Percentiles rank a stretch among this genome's conserved stretches.
Evolutionary conservation across 352 stramenopile genomes (phyloP).

Genomic region (Phytophthora lateralis): DNA sequence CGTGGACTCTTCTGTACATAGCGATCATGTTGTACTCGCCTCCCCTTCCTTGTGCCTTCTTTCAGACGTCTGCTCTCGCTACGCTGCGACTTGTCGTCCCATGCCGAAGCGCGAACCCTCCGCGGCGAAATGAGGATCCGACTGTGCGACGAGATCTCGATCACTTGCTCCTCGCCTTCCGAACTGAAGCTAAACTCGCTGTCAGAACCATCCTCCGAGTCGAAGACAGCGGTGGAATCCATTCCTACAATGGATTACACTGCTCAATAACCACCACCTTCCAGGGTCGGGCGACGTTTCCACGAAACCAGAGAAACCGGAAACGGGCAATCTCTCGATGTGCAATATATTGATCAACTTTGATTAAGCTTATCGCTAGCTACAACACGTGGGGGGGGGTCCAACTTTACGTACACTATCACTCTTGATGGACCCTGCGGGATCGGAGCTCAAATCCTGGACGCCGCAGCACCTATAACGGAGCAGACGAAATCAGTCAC

Average conservation of each 20-base stretch:
- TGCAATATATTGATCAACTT: conserved; percentile 4
- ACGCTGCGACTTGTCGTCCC: conserved; percentile 16
- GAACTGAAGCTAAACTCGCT: conserved; percentile 30
- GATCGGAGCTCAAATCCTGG: conserved; percentile 20
- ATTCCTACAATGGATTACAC: conserved; percentile 23
- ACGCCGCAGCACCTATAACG: conserved; percentile 15
- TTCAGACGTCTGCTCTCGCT: neutral
- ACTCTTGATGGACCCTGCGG: neutral
- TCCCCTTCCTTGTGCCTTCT: conserved; percentile 2
- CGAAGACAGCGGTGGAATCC: conserved; percentile 21
- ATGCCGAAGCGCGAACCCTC: conserved; percentile 23
- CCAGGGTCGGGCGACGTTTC: conserved; percentile 28
- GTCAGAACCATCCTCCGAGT: conserved; percentile 18
- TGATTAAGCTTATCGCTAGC: conserved; percentile 1
- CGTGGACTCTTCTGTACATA: conserved; percentile 1
- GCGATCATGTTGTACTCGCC: conserved; percentile 1
- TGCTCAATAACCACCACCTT: conserved; percentile 22
- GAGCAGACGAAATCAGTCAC: conserved; percentile 1
- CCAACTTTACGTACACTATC: neutral
- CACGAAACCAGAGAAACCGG: conserved; percentile 12
- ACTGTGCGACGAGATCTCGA: conserved; percentile 66
- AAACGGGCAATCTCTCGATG: conserved; percentile 17
- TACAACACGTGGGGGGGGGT: neutral
- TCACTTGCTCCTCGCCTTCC: conserved; percentile 48
- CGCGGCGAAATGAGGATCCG: conserved; percentile 66